A percentile compares a stretch with the other conserved stretches of the same genome.
Conservation (phyloP, 2,329 filamentous ascomycete species). For the Hymenoscyphus fructigenus region DNA sequence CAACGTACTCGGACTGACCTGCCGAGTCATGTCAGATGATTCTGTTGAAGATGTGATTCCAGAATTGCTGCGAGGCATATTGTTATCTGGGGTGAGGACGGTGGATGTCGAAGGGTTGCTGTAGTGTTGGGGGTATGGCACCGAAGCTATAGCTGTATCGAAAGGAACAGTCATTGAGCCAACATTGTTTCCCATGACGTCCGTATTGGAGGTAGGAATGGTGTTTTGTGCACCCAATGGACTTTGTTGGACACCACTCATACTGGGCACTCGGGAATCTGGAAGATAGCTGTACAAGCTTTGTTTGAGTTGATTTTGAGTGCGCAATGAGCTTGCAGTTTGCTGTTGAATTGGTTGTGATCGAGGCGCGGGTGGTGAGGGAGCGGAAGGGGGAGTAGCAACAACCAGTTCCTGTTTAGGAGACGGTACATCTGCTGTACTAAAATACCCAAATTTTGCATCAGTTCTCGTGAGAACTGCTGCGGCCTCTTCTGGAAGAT, state of each 20-base stretch:
- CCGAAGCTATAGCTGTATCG: conserved; percentile 22
- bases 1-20: conserved; percentile 47
- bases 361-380: conserved; percentile 25
- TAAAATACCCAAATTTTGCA: conserved; percentile 73
- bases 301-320: conserved; percentile 31
- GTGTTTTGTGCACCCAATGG: conserved; percentile 6
- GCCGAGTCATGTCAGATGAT: conserved; percentile 30
- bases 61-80: conserved; percentile 23
- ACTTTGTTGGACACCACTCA: conserved; percentile 5
- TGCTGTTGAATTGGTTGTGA: conserved; percentile 15
- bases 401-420: conserved; percentile 36
- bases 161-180: conserved; percentile 21
- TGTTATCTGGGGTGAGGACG: conserved; percentile 15
- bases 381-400: conserved; percentile 24
- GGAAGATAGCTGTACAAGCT: conserved; percentile 33
- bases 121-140: conserved; percentile 24
- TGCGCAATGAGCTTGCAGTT: conserved; percentile 16
- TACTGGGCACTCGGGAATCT: conserved; percentile 9
- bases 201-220: background rate
- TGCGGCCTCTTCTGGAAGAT: conserved; percentile 80
- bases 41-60: conserved; percentile 17
- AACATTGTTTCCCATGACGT: conserved; percentile 9
- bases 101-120: conserved; percentile 18
- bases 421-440: conserved; percentile 37
- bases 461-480: conserved; percentile 76